Conservation (phyloP, 768 basidiomycete genomes). For the Polyporus arcularius region DNA sequence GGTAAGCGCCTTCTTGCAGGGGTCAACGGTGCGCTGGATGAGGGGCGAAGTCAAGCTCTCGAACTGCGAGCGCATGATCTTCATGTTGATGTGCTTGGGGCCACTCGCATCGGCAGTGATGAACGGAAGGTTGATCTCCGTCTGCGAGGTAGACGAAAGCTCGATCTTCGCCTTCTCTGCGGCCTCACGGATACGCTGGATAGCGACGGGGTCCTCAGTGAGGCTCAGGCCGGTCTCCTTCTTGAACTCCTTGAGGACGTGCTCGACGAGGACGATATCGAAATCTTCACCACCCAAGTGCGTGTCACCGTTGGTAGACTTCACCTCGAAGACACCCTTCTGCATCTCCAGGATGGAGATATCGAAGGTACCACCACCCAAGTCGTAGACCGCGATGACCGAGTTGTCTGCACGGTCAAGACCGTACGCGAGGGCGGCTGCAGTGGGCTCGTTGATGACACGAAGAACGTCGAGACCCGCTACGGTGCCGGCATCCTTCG, state of each 20-base stretch:
- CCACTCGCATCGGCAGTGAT: slow-evolving; percentile 95
- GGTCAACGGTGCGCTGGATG: slow-evolving; percentile 88
- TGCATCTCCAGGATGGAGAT: slow-evolving; percentile 99
- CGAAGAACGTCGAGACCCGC: slow-evolving; percentile 97
- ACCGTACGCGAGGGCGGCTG: slow-evolving; percentile 97
- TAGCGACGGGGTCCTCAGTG: slow-evolving; percentile 87
- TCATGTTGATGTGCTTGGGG: slow-evolving; percentile 96
- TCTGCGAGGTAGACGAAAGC: slow-evolving; percentile 90
- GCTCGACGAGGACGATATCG: slow-evolving; percentile 84
- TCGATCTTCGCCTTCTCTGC: slow-evolving; percentile 99
- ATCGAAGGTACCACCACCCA: slow-evolving; percentile 99
- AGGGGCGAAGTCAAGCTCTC: slow-evolving; percentile 82
- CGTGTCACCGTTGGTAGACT: slow-evolving; percentile 99
- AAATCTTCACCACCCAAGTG: slow-evolving; percentile 97
- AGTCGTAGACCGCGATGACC: slow-evolving; percentile 96
- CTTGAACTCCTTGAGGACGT: slow-evolving; percentile 91
- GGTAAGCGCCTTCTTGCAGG: slow-evolving; percentile 94
- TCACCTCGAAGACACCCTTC: slow-evolving; percentile 99
- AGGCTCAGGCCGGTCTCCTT: slow-evolving; percentile 86
- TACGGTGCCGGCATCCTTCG: slow-evolving; percentile 96
- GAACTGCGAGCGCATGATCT: slow-evolving; percentile 86
- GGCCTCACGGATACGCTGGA: slow-evolving; percentile 98
- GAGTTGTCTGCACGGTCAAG: slow-evolving; percentile 81
- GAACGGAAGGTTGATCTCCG: slow-evolving; percentile 97
- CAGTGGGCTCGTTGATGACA: slow-evolving; percentile 99